These are phyloP conservation scores for Aspergillus sp. DNA, from an alignment of 2,329 filamentous ascomycete species.

Conservation along the genomic window DNA sequence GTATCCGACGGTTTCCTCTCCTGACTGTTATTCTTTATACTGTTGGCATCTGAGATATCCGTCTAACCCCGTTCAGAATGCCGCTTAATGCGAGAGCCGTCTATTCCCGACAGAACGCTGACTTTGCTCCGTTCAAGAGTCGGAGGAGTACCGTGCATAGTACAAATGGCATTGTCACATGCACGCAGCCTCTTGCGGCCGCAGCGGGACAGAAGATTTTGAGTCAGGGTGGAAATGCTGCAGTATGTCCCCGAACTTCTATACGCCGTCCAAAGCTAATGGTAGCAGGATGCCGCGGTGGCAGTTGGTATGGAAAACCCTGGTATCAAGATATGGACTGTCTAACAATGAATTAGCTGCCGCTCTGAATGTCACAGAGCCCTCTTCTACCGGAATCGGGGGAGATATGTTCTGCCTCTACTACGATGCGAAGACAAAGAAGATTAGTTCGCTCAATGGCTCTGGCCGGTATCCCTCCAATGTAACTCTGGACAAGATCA, in stretches of 20 bases:
- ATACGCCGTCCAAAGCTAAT: slow-evolving; percentile 4
- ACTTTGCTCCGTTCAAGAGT: slow-evolving; percentile 55
- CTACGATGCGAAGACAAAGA: slow-evolving; percentile 79
- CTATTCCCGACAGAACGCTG: slow-evolving; percentile 50
- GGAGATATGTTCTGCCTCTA: slow-evolving; percentile 97
- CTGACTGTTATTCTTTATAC: neutral
- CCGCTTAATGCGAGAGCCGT: slow-evolving; percentile 51
- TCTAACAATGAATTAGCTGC: slow-evolving; percentile 60
- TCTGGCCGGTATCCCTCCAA: slow-evolving; percentile 79
- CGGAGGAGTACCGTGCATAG: slow-evolving; percentile 91
- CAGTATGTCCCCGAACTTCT: slow-evolving; percentile 57
- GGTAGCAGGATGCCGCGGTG: slow-evolving; percentile 81
- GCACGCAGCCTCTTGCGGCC: slow-evolving; percentile 84
- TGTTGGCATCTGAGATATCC: neutral
- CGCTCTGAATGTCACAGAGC: slow-evolving; percentile 89
- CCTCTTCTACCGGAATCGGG: slow-evolving; percentile 88
- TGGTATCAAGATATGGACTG: neutral
- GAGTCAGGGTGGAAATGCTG: slow-evolving; percentile 87
- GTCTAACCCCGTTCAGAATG: slow-evolving; percentile 34
- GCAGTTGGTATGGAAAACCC: slow-evolving; percentile 66
- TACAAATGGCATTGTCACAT: slow-evolving; percentile 86
- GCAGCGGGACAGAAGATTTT: slow-evolving; percentile 84
- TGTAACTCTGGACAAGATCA: slow-evolving; percentile 68
- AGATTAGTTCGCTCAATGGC: slow-evolving; percentile 84
- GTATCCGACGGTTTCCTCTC: neutral